A percentile compares a stretch with the other conserved stretches of the same genome.
phyloP scores from a whole-genome alignment of 2,329 filamentous ascomycete genomes.

The Arthrobotrys conoides region DNA sequence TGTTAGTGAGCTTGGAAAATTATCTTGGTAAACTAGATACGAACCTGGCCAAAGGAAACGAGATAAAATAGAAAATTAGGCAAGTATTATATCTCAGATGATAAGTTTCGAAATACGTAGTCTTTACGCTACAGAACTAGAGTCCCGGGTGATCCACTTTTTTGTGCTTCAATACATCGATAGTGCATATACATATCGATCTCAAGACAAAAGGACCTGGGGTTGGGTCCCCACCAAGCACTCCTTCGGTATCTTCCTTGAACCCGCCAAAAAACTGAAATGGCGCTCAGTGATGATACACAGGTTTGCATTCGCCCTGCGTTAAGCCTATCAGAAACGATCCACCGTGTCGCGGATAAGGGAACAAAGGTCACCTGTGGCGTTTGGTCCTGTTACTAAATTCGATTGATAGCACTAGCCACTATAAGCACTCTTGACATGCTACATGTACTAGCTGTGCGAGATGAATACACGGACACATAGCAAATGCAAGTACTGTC shows the following conservation, averaged over 20 bases:
- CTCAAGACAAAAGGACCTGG: neutral
- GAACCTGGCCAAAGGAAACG: neutral
- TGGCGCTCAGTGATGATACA: conserved; percentile 19
- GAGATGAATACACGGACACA: neutral
- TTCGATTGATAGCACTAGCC: conserved; percentile 6
- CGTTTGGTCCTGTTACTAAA: conserved; percentile 2
- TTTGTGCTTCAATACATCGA: neutral
- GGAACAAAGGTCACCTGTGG: conserved; percentile 13
- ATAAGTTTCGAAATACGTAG: conserved; percentile 26
- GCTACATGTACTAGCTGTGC: neutral
- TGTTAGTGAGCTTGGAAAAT: conserved; percentile 23
- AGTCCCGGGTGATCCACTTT: neutral
- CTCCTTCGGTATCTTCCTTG: conserved; percentile 21
- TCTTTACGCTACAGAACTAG: conserved; percentile 1
- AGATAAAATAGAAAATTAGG: neutral
- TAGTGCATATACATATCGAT: conserved; percentile 15
- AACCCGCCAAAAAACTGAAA: conserved; percentile 35
- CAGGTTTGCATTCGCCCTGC: neutral
- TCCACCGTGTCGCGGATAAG: conserved; percentile 32
- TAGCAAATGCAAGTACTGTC: neutral
- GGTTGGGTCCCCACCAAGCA: neutral
- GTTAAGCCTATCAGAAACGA: conserved; percentile 19
- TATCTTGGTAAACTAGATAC: neutral
- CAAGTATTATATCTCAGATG: conserved; percentile 29
- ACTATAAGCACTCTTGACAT: neutral